phyloP scores from a whole-genome alignment of 2,329 filamentous ascomycete genomes.

The Dactylonectria estremocensis region DNA sequence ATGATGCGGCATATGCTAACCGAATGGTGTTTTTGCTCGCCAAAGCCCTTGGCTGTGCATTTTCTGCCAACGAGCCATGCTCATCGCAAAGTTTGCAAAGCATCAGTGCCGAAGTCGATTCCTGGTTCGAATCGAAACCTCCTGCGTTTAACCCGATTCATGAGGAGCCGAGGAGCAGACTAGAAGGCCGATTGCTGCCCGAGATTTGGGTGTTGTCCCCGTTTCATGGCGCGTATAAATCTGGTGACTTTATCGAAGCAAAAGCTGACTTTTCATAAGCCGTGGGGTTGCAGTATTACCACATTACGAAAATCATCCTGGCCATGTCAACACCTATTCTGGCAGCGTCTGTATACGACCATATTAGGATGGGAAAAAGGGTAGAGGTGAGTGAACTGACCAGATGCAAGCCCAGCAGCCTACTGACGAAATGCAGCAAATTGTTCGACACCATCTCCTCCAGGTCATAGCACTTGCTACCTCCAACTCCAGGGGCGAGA shows the following conservation, averaged over 20 bases:
- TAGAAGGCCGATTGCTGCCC: conserved; percentile 25
- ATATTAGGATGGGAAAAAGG: conserved; percentile 31
- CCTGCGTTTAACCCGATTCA: conserved; percentile 31
- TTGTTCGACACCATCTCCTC: conserved; percentile 26
- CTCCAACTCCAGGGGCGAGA: conserved; percentile 29
- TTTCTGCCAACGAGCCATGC: conserved; percentile 16
- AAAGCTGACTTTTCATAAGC: conserved; percentile 17
- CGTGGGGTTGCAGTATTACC: conserved; percentile 34
- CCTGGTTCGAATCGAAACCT: conserved; percentile 31
- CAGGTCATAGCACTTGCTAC: conserved; percentile 30
- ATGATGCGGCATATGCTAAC: conserved; percentile 34
- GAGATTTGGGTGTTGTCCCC: conserved; percentile 33
- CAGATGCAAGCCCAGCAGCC: not conserved
- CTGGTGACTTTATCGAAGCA: not conserved
- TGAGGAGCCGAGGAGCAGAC: conserved; percentile 22
- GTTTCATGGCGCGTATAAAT: conserved; percentile 23
- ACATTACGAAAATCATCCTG: conserved; percentile 33
- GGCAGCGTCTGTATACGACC: conserved; percentile 31
- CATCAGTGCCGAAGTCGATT: conserved; percentile 16
- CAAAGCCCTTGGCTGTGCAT: conserved; percentile 27
- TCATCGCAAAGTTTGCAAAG: conserved; percentile 17
- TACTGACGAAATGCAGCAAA: conserved; percentile 8
- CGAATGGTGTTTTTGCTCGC: conserved; percentile 29
- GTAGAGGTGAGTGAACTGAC: conserved; percentile 15
- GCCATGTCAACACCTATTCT: conserved; percentile 26